A percentile compares a stretch with the other conserved stretches of the same genome.
Conservation (phyloP, 164 flowering plant genomes). For the Sedum album region DNA sequence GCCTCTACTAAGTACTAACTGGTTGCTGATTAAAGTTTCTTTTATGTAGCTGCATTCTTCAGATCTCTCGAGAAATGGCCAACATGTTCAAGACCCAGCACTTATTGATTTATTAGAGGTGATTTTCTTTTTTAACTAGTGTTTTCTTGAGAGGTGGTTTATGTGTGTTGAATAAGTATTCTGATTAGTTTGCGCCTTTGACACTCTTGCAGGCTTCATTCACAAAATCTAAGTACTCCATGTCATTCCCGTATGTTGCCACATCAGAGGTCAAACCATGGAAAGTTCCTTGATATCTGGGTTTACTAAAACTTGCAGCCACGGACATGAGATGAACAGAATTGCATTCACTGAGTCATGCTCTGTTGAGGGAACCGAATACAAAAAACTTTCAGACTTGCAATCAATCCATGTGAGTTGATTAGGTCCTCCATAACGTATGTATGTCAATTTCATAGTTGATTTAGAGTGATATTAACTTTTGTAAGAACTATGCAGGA, state of each 20-base stretch:
- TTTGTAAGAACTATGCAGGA: slow-evolving; percentile 34
- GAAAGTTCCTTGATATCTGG: slow-evolving; percentile 58
- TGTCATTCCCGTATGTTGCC: slow-evolving; percentile 80
- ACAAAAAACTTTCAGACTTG: slow-evolving; percentile 40
- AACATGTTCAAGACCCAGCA: slow-evolving; percentile 40
- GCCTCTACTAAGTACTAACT: too few relatives aligned
- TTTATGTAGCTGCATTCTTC: slow-evolving; percentile 50
- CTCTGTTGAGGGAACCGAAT: slow-evolving; percentile 37
- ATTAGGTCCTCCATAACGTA: neutral
- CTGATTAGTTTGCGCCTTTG: neutral
- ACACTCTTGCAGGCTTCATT: slow-evolving; percentile 44
- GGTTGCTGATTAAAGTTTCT: slow-evolving; percentile 10
- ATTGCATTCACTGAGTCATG: slow-evolving; percentile 57
- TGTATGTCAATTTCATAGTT: neutral
- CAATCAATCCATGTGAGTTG: slow-evolving; percentile 51
- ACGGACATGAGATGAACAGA: slow-evolving; percentile 27
- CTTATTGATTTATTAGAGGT: slow-evolving; percentile 70
- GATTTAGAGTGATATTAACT: slow-evolving; percentile 3
- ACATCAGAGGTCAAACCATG: slow-evolving; percentile 37
- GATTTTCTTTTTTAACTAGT: neutral
- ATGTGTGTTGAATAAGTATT: neutral
- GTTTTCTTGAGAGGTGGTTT: neutral
- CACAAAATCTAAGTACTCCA: slow-evolving; percentile 58
- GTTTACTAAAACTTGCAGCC: slow-evolving; percentile 50
- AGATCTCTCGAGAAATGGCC: slow-evolving; percentile 34